A percentile compares a stretch with the other conserved stretches of the same genome.
Conservation (phyloP, 2,329 filamentous ascomycete genomes). For the Ceratocystis huliohia region DNA sequence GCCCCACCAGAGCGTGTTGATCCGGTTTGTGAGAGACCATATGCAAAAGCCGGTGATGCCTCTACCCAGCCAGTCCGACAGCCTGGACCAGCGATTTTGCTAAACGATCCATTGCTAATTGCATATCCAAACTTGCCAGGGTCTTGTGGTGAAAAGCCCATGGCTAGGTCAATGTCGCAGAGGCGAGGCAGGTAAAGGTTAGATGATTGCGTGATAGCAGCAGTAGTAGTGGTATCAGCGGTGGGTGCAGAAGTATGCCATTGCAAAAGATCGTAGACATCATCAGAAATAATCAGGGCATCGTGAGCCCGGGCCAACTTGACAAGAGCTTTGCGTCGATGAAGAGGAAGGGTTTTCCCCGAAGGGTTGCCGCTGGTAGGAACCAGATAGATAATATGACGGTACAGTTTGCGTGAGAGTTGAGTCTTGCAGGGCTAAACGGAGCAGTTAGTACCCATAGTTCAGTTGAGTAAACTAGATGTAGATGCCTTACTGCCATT, state of each 20-base stretch:
- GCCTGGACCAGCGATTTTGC: slow-evolving; percentile 74
- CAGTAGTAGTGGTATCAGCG: slow-evolving; percentile 8
- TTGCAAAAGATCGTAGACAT: slow-evolving; percentile 88
- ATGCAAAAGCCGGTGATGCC: slow-evolving; percentile 43
- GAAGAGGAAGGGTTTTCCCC: slow-evolving; percentile 64
- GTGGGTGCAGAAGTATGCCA: slow-evolving; percentile 43
- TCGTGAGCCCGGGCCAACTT: slow-evolving; percentile 65
- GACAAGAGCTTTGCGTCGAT: slow-evolving; percentile 55
- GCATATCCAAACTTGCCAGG: slow-evolving; percentile 56
- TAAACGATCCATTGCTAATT: slow-evolving; percentile 79
- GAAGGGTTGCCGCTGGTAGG: slow-evolving; percentile 85
- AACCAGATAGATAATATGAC: slow-evolving; percentile 76
- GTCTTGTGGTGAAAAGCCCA: slow-evolving; percentile 42
- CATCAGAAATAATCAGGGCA: slow-evolving; percentile 73
- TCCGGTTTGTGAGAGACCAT: slow-evolving; percentile 41
- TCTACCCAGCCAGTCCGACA: slow-evolving; percentile 82
- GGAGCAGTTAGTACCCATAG: neutral
- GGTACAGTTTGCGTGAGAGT: slow-evolving; percentile 61
- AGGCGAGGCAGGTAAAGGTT: slow-evolving; percentile 56
- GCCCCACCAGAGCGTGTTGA: slow-evolving; percentile 45
- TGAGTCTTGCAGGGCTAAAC: slow-evolving; percentile 40
- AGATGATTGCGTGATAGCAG: slow-evolving; percentile 19
- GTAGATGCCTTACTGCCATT: slow-evolving; percentile 11
- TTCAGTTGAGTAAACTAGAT: too few species aligned
- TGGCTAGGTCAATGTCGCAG: slow-evolving; percentile 60